These are phyloP conservation scores for Sanghuangporus sanghuang DNA, from an alignment of 1,284 basidiomycete genomes.

Conservation along the genomic window DNA sequence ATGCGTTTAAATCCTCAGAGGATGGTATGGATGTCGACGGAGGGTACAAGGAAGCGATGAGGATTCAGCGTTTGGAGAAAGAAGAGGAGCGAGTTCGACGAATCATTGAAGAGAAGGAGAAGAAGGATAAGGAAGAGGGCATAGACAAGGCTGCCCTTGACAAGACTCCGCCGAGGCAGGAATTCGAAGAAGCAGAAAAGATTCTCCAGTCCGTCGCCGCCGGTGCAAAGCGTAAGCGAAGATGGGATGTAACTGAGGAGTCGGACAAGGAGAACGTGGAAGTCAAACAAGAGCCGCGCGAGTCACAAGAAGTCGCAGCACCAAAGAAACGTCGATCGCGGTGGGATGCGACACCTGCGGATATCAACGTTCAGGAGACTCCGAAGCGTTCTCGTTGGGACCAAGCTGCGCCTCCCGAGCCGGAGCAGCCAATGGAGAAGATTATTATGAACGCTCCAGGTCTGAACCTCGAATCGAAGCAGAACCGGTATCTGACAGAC, in stretches of 20 bases:
- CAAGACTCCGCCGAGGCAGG: slow-evolving; percentile 79
- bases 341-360: slow-evolving; percentile 88
- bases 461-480: slow-evolving; percentile 84
- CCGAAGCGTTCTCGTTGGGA: slow-evolving; percentile 94
- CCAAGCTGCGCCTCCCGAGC: slow-evolving; percentile 63
- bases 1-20: slow-evolving; percentile 66
- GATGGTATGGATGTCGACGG: slow-evolving; percentile 72
- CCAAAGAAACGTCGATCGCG: slow-evolving; percentile 90
- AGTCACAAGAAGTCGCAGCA: slow-evolving; percentile 63
- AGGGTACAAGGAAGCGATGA: slow-evolving; percentile 96
- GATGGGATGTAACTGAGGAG: slow-evolving; percentile 80
- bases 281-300: slow-evolving; percentile 59
- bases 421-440: slow-evolving; percentile 58
- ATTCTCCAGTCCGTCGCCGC: slow-evolving; percentile 52
- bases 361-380: slow-evolving; percentile 50
- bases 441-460: slow-evolving; percentile 86
- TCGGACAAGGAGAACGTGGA: slow-evolving; percentile 47
- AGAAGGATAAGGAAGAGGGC: slow-evolving; percentile 73
- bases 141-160: slow-evolving; percentile 81
- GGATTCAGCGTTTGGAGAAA: slow-evolving; percentile 85
- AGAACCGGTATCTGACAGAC: slow-evolving; percentile 91
- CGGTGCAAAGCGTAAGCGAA: slow-evolving; percentile 71
- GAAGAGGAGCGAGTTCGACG: slow-evolving; percentile 85
- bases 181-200: slow-evolving; percentile 64
- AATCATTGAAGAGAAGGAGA: slow-evolving; percentile 86